Conservation (phyloP, 192 early-diverging fungal genomes). For the Ambispora gerdemannii region DNA sequence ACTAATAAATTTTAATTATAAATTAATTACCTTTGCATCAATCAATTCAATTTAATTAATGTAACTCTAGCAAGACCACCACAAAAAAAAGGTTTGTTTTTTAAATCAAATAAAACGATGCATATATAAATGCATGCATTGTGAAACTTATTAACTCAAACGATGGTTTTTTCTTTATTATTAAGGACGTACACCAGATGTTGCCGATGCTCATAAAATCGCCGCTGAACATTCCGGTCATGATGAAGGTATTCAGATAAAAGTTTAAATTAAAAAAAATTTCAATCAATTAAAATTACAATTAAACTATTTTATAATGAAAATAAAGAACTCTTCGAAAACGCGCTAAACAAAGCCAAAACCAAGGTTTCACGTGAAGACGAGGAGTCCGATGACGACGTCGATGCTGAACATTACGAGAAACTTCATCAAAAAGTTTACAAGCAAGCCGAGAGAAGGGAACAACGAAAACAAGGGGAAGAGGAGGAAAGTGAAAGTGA, state of each 20-base stretch:
- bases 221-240: not conserved
- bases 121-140: too few relatives aligned
- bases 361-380: not conserved
- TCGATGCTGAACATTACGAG: not conserved
- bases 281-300: too few relatives aligned
- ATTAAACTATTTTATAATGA: too few relatives aligned
- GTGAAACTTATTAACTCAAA: not conserved
- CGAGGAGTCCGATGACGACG: not conserved
- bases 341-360: not conserved
- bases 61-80: not conserved
- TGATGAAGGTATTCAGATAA: not conserved
- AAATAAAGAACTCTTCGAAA: not conserved
- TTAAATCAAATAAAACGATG: too few relatives aligned
- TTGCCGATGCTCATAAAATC: not conserved
- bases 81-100: not conserved
- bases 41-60: not conserved
- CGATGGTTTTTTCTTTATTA: not conserved
- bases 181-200: not conserved
- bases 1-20: too few relatives aligned
- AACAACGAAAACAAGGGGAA: too few relatives aligned
- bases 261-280: too few relatives aligned
- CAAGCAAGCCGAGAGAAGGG: too few relatives aligned
- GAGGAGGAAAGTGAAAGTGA: not conserved
- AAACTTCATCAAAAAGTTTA: not conserved
- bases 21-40: too few relatives aligned